Base-by-base conservation (phyloP, 2,329 filamentous ascomycete genomes). In the Fusarium pseudograminearum region DNA sequence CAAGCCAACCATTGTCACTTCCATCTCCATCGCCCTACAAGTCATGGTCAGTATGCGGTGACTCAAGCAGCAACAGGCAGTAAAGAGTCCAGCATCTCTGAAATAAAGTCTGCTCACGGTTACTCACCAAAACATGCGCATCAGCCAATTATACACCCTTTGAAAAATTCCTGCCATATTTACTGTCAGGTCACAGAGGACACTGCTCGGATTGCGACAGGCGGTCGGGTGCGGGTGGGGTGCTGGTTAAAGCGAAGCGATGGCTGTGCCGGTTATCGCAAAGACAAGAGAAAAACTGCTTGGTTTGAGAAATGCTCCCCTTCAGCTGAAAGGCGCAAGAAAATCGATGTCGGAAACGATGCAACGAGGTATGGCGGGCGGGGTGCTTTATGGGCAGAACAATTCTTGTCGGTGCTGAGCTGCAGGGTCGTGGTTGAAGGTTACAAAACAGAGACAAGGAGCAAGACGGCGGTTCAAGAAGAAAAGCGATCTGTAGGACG, bases 1-100 rank as follows among this genome's bases (percentile, higher is more conserved):
- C 78, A 99, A 84, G 26, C 96, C 96, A 80, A 99, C 95, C 91
- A 99, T 97, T 74, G 96, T 98, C 79, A 99, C 95, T 83, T 99
- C 96, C 94, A 99, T 98, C 85, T 99, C 96, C 73, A 94, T 97
- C 74, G 95, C 94, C 96, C 95, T 98, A 72, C 67, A 61, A 53
- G 30, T 38, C 22, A 42, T 41, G 46, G 59, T 77, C 67, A 77
- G 67, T 68, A 70, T 71, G 62, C 72, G 61, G 63, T 73, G 62
- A 73, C 70, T 59, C 34, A 44, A 50, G 50, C 31, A 66, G 33
- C 57, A 55, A 52, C 62, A 51, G 45, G 56, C 47, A 60, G 48
- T 55, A 42, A 54, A 46, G 46, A 53, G 36, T 50, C 26, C 28
- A 53, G 47, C 59, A 36, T 56, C 61, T 60, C 33, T 56, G 55